phyloP scores from a whole-genome alignment of 2,329 filamentous ascomycete genomes.

The Aspergillus nomiae region DNA sequence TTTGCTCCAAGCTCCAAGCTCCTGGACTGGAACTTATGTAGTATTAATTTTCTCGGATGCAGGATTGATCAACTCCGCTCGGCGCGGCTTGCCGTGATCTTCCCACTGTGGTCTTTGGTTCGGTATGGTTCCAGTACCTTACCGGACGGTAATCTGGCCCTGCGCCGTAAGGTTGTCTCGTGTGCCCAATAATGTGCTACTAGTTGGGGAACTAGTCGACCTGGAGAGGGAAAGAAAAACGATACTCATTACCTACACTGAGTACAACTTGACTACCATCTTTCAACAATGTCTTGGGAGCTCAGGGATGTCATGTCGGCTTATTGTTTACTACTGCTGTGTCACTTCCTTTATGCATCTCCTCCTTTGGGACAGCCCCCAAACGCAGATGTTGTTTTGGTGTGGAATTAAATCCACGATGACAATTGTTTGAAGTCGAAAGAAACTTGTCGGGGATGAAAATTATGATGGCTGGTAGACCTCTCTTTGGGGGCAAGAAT shows the following conservation, averaged over 20 bases:
- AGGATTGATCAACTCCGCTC: conserved; percentile 19
- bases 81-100: conserved; percentile 23
- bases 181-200: conserved; percentile 18
- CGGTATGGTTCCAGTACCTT: conserved; percentile 10
- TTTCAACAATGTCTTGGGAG: background rate
- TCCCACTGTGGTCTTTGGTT: background rate
- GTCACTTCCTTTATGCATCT: background rate
- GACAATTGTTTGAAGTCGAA: background rate
- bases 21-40: background rate
- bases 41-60: conserved; percentile 18
- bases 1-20: background rate
- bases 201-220: background rate
- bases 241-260: background rate
- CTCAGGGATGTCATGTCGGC: background rate
- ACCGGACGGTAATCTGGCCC: conserved; percentile 5
- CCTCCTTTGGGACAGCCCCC: background rate
- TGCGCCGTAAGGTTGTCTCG: conserved; percentile 9
- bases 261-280: background rate
- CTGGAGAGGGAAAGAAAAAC: background rate
- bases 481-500: background rate
- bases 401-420: background rate
- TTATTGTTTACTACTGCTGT: background rate
- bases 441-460: background rate
- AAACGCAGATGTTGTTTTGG: background rate
- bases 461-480: background rate